Percentiles rank a stretch among this genome's conserved stretches.
These are phyloP conservation scores for Diaporthe velutina DNA, from an alignment of 2,329 filamentous ascomycete species.

Conservation along the genomic window DNA sequence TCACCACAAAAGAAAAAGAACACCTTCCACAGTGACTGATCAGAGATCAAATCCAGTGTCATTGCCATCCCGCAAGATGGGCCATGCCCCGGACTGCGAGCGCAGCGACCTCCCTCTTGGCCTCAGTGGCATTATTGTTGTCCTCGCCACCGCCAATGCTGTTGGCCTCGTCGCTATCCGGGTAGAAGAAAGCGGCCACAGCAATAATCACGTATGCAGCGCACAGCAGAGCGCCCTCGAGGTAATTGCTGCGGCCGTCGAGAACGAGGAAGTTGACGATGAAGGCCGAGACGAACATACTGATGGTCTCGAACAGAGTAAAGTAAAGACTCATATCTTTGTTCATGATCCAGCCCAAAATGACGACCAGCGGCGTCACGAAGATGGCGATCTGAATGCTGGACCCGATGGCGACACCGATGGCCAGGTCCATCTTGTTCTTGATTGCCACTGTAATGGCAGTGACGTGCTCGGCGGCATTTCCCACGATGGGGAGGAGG, in stretches of 20 bases:
- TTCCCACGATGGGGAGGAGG: conserved; percentile 79
- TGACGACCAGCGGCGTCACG: conserved; percentile 77
- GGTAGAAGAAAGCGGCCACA: conserved; percentile 77
- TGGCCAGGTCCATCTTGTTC: conserved; percentile 83
- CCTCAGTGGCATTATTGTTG: conserved; percentile 8
- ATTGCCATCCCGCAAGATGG: conserved; percentile 22
- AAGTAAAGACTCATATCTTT: conserved; percentile 86
- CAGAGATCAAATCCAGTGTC: neutral
- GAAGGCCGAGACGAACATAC: conserved; percentile 85
- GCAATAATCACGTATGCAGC: conserved; percentile 78
- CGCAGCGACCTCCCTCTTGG: conserved; percentile 16
- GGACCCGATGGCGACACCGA: conserved; percentile 78
- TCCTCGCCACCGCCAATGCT: conserved; percentile 29
- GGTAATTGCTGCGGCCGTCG: conserved; percentile 88
- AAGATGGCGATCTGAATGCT: conserved; percentile 81
- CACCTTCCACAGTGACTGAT: too few relatives aligned
- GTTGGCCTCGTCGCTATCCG: conserved; percentile 62
- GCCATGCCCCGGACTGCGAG: conserved; percentile 5
- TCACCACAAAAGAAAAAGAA: neutral
- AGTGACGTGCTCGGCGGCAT: conserved; percentile 80
- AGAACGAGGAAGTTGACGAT: conserved; percentile 91
- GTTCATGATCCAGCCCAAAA: conserved; percentile 76
- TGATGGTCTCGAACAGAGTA: conserved; percentile 89
- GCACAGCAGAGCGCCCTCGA: conserved; percentile 80
- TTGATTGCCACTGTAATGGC: conserved; percentile 78